phyloP scores from a whole-genome alignment of 805 yeast species.

The Metschnikowia baotianmanensis region DNA sequence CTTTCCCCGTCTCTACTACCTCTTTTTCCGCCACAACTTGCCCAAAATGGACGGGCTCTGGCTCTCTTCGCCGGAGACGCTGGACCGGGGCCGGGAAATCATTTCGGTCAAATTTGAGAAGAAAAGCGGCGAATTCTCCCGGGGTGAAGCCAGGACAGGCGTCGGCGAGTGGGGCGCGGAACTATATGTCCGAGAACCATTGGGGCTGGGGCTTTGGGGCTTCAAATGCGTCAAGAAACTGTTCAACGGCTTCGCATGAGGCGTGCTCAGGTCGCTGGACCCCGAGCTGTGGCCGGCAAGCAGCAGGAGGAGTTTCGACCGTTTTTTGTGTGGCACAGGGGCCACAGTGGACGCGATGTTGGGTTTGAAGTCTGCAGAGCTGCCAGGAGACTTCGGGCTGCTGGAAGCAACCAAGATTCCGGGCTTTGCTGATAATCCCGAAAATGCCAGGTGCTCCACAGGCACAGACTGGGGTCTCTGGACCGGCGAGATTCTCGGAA shows the following conservation, averaged over 20 bases:
- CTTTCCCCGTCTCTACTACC: conserved; percentile 6
- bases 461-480: not conserved
- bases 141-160: conserved; percentile 5
- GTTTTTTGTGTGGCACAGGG: conserved; percentile 15
- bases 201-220: conserved; percentile 6
- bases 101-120: conserved; percentile 1
- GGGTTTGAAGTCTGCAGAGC: no score
- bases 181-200: conserved; percentile 9
- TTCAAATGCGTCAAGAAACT: conserved; percentile 9
- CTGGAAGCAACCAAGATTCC: not conserved
- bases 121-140: conserved; percentile 9
- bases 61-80: conserved; percentile 8
- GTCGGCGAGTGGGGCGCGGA: conserved; percentile 18
- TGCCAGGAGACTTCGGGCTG: not conserved
- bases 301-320: conserved; percentile 11
- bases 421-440: not conserved
- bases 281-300: conserved; percentile 7
- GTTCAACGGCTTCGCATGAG: conserved; percentile 7
- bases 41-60: conserved; percentile 15
- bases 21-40: conserved; percentile 23
- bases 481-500: no score
- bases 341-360: conserved; percentile 4
- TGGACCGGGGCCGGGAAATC: conserved; percentile 11
- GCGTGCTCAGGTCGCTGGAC: conserved; percentile 12
- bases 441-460: not conserved